A percentile compares a stretch with the other conserved stretches of the same genome.
Conservation (phyloP, 2,329 filamentous ascomycete species). For the Paracoccidioides lutzii region DNA sequence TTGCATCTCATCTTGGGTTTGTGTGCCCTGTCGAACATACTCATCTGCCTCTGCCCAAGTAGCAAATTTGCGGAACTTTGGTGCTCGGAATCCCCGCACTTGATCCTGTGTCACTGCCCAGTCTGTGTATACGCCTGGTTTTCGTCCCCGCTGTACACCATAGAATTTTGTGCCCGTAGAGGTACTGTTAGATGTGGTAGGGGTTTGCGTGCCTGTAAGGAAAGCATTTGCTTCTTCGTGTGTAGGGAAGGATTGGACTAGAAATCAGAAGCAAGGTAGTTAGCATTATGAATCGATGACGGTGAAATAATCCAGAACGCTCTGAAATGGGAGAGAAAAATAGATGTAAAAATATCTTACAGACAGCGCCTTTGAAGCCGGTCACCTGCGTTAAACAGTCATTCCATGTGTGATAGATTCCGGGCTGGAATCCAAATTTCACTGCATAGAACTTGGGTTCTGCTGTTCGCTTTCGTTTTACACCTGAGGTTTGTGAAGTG, state of each 20-base stretch:
- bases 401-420: slow-evolving; percentile 50
- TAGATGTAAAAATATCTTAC: slow-evolving; percentile 39
- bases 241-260: slow-evolving; percentile 69
- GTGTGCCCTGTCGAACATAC: slow-evolving; percentile 44
- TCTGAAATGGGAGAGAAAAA: neutral
- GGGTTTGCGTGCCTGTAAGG: slow-evolving; percentile 47
- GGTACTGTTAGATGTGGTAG: slow-evolving; percentile 20
- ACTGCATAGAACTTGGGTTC: slow-evolving; percentile 52
- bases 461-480: slow-evolving; percentile 43
- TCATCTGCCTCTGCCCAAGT: slow-evolving; percentile 61
- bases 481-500: slow-evolving; percentile 29
- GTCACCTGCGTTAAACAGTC: slow-evolving; percentile 50
- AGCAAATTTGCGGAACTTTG: slow-evolving; percentile 55
- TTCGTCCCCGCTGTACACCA: slow-evolving; percentile 44
- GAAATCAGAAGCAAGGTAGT: neutral
- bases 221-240: slow-evolving; percentile 68
- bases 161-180: slow-evolving; percentile 41
- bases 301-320: neutral
- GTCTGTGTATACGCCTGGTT: slow-evolving; percentile 50
- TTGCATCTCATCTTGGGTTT: neutral
- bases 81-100: slow-evolving; percentile 58
- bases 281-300: neutral
- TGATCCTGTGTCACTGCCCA: slow-evolving; percentile 61
- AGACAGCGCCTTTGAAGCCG: slow-evolving; percentile 53
- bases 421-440: slow-evolving; percentile 45